Percentiles rank a stretch among this genome's conserved stretches.
These are phyloP conservation scores for Fusarium algeriense DNA, from an alignment of 2,329 filamentous ascomycete species.

Conservation along the genomic window DNA sequence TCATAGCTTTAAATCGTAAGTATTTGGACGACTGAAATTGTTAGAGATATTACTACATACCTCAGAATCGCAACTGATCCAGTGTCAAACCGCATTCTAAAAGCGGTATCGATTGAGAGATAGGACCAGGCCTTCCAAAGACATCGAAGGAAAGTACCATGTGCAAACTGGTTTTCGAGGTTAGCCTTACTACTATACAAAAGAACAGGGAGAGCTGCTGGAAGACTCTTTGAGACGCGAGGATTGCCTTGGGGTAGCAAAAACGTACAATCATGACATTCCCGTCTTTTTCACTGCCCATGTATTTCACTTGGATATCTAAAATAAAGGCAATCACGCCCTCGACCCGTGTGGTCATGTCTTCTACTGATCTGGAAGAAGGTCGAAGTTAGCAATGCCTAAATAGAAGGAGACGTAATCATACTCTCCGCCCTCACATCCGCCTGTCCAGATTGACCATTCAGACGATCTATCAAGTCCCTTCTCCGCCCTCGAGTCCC, in stretches of 20 bases:
- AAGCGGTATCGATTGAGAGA: background rate
- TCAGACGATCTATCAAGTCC: background rate
- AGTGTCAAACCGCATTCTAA: background rate
- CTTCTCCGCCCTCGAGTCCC: background rate
- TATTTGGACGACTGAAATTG: background rate
- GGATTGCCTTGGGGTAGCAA: background rate
- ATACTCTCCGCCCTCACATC: background rate
- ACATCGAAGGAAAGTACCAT: background rate
- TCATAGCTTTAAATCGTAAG: background rate
- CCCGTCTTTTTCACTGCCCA: background rate
- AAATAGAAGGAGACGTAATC: background rate
- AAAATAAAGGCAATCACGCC: background rate
- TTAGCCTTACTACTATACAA: fast-evolving
- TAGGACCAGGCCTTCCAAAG: background rate
- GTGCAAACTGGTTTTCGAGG: background rate
- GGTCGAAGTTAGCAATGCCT: background rate
- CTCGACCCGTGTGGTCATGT: background rate
- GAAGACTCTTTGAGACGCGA: background rate
- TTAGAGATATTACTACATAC: background rate
- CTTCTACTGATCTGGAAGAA: background rate
- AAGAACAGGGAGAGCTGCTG: background rate
- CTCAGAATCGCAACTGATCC: background rate
- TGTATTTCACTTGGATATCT: background rate
- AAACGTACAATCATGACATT: background rate
- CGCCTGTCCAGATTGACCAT: background rate